These are phyloP conservation scores for Mortierella alpina DNA, from an alignment of 192 early-diverging fungal species.

Conservation along the genomic window DNA sequence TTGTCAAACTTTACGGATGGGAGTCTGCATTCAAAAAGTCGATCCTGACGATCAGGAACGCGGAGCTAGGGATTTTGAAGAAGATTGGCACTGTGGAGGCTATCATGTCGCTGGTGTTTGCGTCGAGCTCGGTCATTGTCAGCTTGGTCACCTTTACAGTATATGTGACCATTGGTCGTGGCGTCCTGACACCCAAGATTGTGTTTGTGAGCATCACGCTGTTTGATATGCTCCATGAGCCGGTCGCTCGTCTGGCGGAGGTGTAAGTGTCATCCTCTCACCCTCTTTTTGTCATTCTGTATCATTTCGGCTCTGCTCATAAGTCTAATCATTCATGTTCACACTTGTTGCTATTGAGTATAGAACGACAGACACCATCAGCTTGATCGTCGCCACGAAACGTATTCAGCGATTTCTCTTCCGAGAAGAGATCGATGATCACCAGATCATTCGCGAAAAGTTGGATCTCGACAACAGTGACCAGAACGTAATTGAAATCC, in stretches of 20 bases:
- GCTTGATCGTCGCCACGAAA: conserved; percentile 25
- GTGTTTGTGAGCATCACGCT: conserved; percentile 44
- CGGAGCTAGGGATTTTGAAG: conserved; percentile 11
- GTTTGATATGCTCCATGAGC: conserved; percentile 29
- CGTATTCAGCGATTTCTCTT: conserved; percentile 40
- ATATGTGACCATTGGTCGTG: conserved; percentile 31
- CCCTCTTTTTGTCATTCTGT: neutral
- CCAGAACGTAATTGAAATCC: conserved; percentile 6
- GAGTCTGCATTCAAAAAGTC: conserved; percentile 22
- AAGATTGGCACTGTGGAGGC: conserved; percentile 22
- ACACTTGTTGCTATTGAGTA: neutral
- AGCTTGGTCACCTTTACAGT: conserved; percentile 31
- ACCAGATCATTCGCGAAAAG: conserved; percentile 15
- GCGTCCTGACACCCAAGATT: conserved; percentile 37
- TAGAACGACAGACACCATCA: conserved; percentile 23
- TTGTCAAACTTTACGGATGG: conserved; percentile 60
- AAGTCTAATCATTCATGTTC: neutral
- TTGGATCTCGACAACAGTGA: neutral
- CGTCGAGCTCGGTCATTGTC: conserved; percentile 22
- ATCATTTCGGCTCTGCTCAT: neutral
- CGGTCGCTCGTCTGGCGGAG: conserved; percentile 33
- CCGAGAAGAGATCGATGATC: conserved; percentile 44
- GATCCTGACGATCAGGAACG: conserved; percentile 9
- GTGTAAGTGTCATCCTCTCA: conserved; percentile 10
- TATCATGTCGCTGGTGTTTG: conserved; percentile 37